These are phyloP conservation scores for Ophiognomonia clavigignenti-juglandacearum DNA, from an alignment of 2,329 filamentous ascomycete genomes.

Conservation along the genomic window DNA sequence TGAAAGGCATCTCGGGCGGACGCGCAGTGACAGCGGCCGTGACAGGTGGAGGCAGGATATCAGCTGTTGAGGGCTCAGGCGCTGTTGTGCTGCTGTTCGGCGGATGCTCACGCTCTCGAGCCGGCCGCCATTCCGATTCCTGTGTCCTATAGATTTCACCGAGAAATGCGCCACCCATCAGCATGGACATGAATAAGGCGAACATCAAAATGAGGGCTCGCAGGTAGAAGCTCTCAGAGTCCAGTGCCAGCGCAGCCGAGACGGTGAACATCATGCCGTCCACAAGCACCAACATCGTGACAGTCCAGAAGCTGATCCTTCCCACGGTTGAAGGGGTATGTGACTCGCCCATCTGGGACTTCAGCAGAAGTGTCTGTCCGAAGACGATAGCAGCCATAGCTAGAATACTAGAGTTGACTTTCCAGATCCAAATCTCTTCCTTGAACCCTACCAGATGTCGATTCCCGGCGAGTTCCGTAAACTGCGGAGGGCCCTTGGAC, in stretches of 20 bases:
- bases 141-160: slow-evolving; percentile 58
- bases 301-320: slow-evolving; percentile 60
- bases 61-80: slow-evolving; percentile 20
- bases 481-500: slow-evolving; percentile 57
- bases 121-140: slow-evolving; percentile 49
- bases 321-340: slow-evolving; percentile 64
- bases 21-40: slow-evolving; percentile 24
- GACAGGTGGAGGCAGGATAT: slow-evolving; percentile 36
- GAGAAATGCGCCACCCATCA: slow-evolving; percentile 53
- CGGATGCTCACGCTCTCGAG: slow-evolving; percentile 30
- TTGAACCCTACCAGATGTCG: slow-evolving; percentile 57
- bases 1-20: slow-evolving; percentile 38
- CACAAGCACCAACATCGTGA: slow-evolving; percentile 56
- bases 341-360: slow-evolving; percentile 61
- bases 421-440: slow-evolving; percentile 52
- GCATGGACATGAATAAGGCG: slow-evolving; percentile 50
- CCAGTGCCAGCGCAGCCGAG: slow-evolving; percentile 52
- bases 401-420: slow-evolving; percentile 56
- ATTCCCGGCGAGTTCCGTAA: slow-evolving; percentile 42
- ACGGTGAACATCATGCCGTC: slow-evolving; percentile 56
- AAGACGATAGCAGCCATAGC: slow-evolving; percentile 52
- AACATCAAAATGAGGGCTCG: slow-evolving; percentile 52
- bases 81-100: slow-evolving; percentile 22
- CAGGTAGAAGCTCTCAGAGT: slow-evolving; percentile 51
- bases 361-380: slow-evolving; percentile 57